These are phyloP conservation scores for Protomyces gravidus DNA, from an alignment of 1,139 yeast genomes.

Conservation along the genomic window DNA sequence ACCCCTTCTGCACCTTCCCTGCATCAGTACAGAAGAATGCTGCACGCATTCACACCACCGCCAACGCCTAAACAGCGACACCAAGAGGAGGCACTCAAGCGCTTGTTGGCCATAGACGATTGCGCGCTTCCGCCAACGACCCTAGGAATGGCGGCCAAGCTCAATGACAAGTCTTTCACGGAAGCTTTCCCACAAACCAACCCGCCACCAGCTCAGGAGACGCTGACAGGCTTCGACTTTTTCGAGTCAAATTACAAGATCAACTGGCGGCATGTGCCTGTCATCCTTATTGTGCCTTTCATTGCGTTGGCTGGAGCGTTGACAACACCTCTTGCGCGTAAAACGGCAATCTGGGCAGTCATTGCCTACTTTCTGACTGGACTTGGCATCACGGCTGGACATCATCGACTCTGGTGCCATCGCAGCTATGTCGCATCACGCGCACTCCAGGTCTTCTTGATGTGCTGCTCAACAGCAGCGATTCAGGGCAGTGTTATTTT, in stretches of 20 bases:
- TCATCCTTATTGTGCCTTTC: constrained; percentile 68
- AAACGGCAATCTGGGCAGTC: constrained; percentile 60
- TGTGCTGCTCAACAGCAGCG: constrained; percentile 88
- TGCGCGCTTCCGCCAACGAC: too few species aligned
- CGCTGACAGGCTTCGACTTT: constrained; percentile 53
- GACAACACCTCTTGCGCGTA: constrained; percentile 54
- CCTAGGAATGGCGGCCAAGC: background rate
- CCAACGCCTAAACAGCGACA: too few species aligned
- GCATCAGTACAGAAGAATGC: too few species aligned
- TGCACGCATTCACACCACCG: too few species aligned
- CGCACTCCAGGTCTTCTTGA: constrained; percentile 69
- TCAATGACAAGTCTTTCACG: background rate
- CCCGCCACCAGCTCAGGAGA: background rate
- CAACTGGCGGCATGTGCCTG: constrained; percentile 86
- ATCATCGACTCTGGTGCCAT: constrained; percentile 85
- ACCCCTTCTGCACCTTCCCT: too few species aligned
- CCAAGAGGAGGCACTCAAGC: too few species aligned
- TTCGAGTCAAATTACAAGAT: constrained; percentile 79
- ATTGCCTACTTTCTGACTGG: constrained; percentile 69
- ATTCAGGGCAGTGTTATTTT: constrained; percentile 96
- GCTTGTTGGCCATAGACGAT: too few species aligned
- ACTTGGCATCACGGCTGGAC: constrained; percentile 88
- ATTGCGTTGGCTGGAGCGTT: constrained; percentile 56
- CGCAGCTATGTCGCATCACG: constrained; percentile 72
- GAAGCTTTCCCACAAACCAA: background rate